phyloP scores from a whole-genome alignment of 345 rosid species.

The Bretschneidera sinensis region DNA sequence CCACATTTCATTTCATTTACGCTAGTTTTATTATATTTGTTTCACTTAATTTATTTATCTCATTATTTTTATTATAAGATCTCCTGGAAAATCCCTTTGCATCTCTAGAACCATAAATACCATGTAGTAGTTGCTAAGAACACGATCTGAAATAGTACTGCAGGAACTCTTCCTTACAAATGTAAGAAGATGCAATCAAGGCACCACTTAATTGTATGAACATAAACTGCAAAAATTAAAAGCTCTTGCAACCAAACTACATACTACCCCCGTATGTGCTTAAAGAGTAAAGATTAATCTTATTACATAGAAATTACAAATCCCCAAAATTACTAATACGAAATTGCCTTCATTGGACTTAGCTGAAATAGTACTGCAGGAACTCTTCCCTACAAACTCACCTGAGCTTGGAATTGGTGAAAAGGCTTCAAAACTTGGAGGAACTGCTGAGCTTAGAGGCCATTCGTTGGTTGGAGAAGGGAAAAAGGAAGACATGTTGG shows the following conservation, averaged over 20 bases:
- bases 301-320: constrained; percentile 13
- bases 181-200: too few species aligned
- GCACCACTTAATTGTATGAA: too few species aligned
- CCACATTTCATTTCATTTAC: too few species aligned
- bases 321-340: constrained; percentile 22
- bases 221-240: not conserved
- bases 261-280: not conserved
- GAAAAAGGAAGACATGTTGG: constrained; percentile 63
- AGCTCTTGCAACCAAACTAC: not conserved
- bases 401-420: constrained; percentile 48
- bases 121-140: too few species aligned
- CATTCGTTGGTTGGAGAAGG: constrained; percentile 40
- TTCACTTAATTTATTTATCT: too few species aligned
- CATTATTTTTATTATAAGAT: too few species aligned
- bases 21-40: too few species aligned
- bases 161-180: too few species aligned
- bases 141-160: too few species aligned
- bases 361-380: constrained; percentile 25
- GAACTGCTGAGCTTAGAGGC: constrained; percentile 25
- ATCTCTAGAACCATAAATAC: too few species aligned
- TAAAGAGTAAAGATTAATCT: not conserved
- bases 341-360: constrained; percentile 17
- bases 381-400: constrained; percentile 44
- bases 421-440: constrained; percentile 38
- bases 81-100: too few species aligned